phyloP scores from a whole-genome alignment of 2,329 filamentous ascomycete genomes.

The Colletotrichum gloeosporioides region DNA sequence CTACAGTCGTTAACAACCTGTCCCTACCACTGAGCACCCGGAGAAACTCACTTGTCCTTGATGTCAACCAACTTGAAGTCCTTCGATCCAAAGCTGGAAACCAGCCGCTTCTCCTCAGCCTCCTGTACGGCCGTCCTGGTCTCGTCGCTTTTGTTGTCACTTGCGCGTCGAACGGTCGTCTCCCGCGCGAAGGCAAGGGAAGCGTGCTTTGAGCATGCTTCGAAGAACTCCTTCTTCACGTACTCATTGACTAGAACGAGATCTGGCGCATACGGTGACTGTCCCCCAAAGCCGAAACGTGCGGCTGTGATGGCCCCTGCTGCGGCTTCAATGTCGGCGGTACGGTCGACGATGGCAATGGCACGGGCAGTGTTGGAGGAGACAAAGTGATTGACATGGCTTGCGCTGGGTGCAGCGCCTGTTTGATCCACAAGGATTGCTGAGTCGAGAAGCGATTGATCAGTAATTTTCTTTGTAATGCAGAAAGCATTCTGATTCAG shows the following conservation, averaged over 20 bases:
- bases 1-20: not conserved
- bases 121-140: constrained; percentile 26
- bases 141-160: constrained; percentile 23
- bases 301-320: constrained; percentile 58
- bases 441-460: not conserved
- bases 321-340: constrained; percentile 57
- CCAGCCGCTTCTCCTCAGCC: constrained; percentile 28
- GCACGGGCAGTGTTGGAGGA: constrained; percentile 29
- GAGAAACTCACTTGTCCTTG: constrained; percentile 22
- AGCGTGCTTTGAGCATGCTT: constrained; percentile 26
- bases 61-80: constrained; percentile 18
- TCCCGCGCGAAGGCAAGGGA: constrained; percentile 38
- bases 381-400: constrained; percentile 21
- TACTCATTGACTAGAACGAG: constrained; percentile 70
- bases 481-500: constrained; percentile 13
- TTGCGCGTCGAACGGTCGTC: constrained; percentile 17
- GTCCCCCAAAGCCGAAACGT: constrained; percentile 59
- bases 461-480: constrained; percentile 8
- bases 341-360: constrained; percentile 66
- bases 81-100: constrained; percentile 13
- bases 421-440: constrained; percentile 15
- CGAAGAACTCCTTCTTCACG: constrained; percentile 57
- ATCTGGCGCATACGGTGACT: constrained; percentile 66
- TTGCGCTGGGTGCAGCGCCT: not conserved
- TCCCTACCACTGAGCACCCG: constrained; percentile 26